Evolutionary conservation across 371 early-diverging fungal genomes (phyloP), one percentile per base, ranked within the genome.

Genomic region (Amoeboaphelidium occidentale): DNA sequence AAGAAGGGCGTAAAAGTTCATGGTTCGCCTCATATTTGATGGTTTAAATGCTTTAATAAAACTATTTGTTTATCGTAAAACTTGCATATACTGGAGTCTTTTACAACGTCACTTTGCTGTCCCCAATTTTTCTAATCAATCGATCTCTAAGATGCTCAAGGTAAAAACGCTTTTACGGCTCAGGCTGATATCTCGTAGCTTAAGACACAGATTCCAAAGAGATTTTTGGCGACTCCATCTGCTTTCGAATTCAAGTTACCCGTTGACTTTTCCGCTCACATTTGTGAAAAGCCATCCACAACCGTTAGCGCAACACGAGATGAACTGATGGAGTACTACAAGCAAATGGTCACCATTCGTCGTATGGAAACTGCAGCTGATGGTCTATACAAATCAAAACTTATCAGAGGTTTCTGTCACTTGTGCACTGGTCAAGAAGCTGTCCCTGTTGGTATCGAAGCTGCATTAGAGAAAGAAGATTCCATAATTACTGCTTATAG

Each of bases 331-430:
- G 63, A 69, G 27, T 67, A 89, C 72, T 94, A 88, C 68, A 70
- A 68, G 50, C 70, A 74, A 60, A 89, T 92, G 91, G 78, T 79
- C 49, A 59, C 61, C 43, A 84, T 90, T 68, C 71, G 96, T 50
- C 74, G 93, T 47, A 70, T 94, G 70, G 96, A 94, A 66, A 88
- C 81, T 74, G 79, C 84, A 43, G 81, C 86, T 46, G 93, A 92
- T 61, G 76, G 77, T 63, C 74, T 87, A 52, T 97, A 97, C 81
- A 91, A 96, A 73, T 75, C 78, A 54, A 89, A 89, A 68, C 65
- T 85, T 65, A 93, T 97, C 54, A 77, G 93, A 53, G 99, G 99
- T 52, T 98, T 98, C 78, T 97, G 97, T 68, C 99, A 98, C 67
- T 73, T 98, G 72, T 84, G 84, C 62, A 92, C 85, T 57, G 99